These are phyloP conservation scores for Backusella morwellensis DNA, from an alignment of 192 early-diverging fungal species.

Conservation along the genomic window DNA sequence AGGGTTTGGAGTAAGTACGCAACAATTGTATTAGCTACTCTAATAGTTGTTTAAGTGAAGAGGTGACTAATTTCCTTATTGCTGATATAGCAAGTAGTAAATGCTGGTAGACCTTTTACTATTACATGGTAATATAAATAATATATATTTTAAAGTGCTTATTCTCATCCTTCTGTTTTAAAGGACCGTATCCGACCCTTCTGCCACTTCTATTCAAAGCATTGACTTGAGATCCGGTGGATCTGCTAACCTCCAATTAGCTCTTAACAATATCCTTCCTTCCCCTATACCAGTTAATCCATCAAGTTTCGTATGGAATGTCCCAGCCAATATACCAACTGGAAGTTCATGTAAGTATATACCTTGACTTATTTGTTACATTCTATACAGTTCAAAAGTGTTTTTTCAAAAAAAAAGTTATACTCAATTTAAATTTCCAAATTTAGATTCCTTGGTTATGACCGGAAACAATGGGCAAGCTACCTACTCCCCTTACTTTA, in stretches of 20 bases:
- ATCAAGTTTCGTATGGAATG: not conserved
- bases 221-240: conserved; percentile 5
- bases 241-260: not conserved
- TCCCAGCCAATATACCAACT: not conserved
- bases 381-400: not conserved
- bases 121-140: not conserved
- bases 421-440: not conserved
- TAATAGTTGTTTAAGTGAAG: not conserved
- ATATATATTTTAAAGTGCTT: not conserved
- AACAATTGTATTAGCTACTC: not conserved
- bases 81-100: not conserved
- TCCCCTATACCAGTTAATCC: not conserved
- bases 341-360: not conserved
- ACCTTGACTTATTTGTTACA: not conserved
- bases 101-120: not conserved
- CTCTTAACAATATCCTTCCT: not conserved
- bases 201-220: not conserved
- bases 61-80: not conserved
- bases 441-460: conserved; percentile 2
- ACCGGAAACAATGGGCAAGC: not conserved
- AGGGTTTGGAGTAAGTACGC: not conserved
- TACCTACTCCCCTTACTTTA: not conserved
- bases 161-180: not conserved
- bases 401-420: not conserved
- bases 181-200: not conserved